phyloP scores from a whole-genome alignment of 169 alveolate genomes.

The Eimeria tenella region DNA sequence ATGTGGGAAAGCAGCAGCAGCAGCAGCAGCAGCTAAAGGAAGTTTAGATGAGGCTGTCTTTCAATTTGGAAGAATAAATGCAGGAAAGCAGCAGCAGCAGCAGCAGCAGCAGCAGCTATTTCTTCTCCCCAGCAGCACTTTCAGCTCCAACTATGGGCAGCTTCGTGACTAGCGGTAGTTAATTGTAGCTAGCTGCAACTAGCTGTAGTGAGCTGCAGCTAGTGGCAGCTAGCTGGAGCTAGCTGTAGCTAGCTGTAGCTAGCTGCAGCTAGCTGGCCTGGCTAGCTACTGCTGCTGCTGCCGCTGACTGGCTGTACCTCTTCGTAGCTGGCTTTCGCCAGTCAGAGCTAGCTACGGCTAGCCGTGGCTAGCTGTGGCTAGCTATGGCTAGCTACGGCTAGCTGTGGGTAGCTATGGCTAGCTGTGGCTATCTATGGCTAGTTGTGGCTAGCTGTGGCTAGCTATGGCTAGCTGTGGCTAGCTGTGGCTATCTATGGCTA shows the following conservation, averaged over 20 bases:
- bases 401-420: too few species aligned
- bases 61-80: neutral
- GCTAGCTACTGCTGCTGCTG: too few species aligned
- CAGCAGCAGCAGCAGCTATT: neutral
- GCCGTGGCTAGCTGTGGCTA: neutral
- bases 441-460: too few species aligned
- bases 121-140: neutral
- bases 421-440: too few species aligned
- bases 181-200: neutral
- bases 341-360: constrained; percentile 8
- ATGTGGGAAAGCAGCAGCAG: too few species aligned
- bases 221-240: neutral
- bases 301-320: too few species aligned
- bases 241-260: neutral
- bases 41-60: neutral
- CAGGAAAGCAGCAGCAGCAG: neutral
- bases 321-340: too few species aligned
- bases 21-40: too few species aligned
- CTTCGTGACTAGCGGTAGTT: neutral
- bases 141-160: neutral
- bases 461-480: too few species aligned
- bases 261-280: neutral
- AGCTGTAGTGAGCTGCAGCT: neutral
- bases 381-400: neutral
- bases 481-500: too few species aligned